Evolutionary conservation across 805 yeast species (phyloP).

Genomic region (Saturnispora diversa): DNA sequence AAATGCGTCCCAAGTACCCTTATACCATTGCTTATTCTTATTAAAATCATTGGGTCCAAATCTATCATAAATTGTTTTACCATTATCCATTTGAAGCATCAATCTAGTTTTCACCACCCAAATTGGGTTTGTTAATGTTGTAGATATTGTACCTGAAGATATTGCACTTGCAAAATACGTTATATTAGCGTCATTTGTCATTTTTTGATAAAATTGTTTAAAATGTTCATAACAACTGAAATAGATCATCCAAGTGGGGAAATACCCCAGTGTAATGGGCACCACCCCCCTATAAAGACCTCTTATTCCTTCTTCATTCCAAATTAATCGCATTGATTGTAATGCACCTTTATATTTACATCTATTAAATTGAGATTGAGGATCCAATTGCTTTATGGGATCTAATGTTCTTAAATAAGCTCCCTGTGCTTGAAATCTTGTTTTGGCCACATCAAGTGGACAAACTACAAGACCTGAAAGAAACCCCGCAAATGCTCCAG

Average conservation of each 20-base stretch:
- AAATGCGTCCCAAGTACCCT: slow-evolving; percentile 80
- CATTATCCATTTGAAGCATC: slow-evolving; percentile 69
- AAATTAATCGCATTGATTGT: slow-evolving; percentile 58
- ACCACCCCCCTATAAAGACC: slow-evolving; percentile 87
- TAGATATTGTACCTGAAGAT: slow-evolving; percentile 81
- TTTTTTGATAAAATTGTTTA: slow-evolving; percentile 35
- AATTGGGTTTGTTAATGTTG: slow-evolving; percentile 83
- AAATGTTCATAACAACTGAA: slow-evolving; percentile 83
- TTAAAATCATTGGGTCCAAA: slow-evolving; percentile 16
- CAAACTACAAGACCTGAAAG: slow-evolving; percentile 84
- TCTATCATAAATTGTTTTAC: slow-evolving; percentile 33
- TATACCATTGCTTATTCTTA: slow-evolving; percentile 38
- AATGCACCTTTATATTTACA: slow-evolving; percentile 48
- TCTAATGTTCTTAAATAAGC: slow-evolving; percentile 27
- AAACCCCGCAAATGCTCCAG: slow-evolving; percentile 95
- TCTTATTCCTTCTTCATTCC: slow-evolving; percentile 66
- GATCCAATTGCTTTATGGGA: slow-evolving; percentile 7
- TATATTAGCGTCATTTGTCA: slow-evolving; percentile 24
- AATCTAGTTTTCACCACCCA: slow-evolving; percentile 96
- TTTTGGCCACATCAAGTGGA: slow-evolving; percentile 93
- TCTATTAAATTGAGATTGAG: slow-evolving; percentile 16
- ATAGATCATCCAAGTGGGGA: slow-evolving; percentile 97
- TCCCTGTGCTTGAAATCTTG: slow-evolving; percentile 90
- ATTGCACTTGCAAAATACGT: slow-evolving; percentile 57
- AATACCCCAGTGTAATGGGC: slow-evolving; percentile 89